Percentiles rank a stretch among this genome's conserved stretches.
Evolutionary conservation across 2,329 filamentous ascomycete species (phyloP).

Genomic region (Phaeophleospora eucalypticola): DNA sequence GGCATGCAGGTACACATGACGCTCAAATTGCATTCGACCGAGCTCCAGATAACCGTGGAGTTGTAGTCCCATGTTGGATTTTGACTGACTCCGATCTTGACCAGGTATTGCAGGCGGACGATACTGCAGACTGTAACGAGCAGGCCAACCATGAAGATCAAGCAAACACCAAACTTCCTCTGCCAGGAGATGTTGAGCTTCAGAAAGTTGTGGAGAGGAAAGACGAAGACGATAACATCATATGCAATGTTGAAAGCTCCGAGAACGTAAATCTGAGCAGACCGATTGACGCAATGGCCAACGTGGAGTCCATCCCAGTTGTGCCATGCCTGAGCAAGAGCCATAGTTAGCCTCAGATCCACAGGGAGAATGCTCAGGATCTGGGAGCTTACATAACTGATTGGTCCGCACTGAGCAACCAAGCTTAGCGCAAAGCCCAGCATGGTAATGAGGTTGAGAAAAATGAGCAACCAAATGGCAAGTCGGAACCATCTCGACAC

Average conservation of each 20-base stretch:
- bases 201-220: constrained; percentile 21
- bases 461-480: constrained; percentile 14
- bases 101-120: constrained; percentile 18
- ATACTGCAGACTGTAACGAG: constrained; percentile 19
- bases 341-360: too few relatives aligned
- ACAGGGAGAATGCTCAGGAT: too few relatives aligned
- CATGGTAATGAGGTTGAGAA: constrained; percentile 13
- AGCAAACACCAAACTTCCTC: constrained; percentile 15
- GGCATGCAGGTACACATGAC: constrained; percentile 20
- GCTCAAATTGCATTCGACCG: constrained; percentile 18
- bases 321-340: constrained; percentile 12
- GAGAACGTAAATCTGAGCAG: constrained; percentile 15
- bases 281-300: constrained; percentile 15
- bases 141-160: constrained; percentile 19
- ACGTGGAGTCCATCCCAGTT: constrained; percentile 18
- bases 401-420: constrained; percentile 15
- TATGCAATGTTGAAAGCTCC: constrained; percentile 21
- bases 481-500: constrained; percentile 18
- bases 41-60: constrained; percentile 15
- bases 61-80: constrained; percentile 21
- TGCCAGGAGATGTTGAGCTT: constrained; percentile 21
- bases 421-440: constrained; percentile 14
- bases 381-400: constrained; percentile 3
- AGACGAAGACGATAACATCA: constrained; percentile 20
- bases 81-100: constrained; percentile 15